These are phyloP conservation scores for Populus hybrid DNA, from an alignment of 441 rosid genomes.

Conservation along the genomic window DNA sequence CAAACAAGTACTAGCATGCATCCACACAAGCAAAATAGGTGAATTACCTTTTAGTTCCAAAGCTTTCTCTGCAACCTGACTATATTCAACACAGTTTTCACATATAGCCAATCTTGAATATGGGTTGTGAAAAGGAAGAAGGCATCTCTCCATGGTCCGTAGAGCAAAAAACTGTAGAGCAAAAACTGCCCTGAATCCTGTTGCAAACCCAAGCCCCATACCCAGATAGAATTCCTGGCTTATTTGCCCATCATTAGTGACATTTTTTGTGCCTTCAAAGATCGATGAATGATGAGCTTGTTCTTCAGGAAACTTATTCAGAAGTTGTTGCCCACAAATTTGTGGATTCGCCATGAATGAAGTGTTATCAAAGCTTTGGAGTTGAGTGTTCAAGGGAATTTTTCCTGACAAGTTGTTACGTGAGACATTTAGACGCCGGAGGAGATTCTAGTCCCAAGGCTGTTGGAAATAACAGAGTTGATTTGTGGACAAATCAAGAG, in stretches of 20 bases:
- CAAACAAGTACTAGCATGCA: background rate
- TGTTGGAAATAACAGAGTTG: background rate
- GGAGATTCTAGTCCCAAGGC: background rate
- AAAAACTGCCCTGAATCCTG: too few species aligned
- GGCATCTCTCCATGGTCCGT: slow-evolving; percentile 8
- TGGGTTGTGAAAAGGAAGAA: slow-evolving; percentile 4
- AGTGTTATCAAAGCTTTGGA: background rate
- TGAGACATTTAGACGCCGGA: slow-evolving; percentile 8
- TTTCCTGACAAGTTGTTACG: slow-evolving; percentile 14
- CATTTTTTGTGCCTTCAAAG: background rate
- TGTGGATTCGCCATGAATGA: slow-evolving; percentile 11
- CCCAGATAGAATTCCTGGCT: too few species aligned
- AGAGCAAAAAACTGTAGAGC: background rate
- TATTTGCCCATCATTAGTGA: background rate
- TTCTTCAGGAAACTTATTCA: background rate
- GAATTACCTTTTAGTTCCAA: background rate
- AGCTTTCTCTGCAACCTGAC: background rate
- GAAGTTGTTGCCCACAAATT: slow-evolving; percentile 19
- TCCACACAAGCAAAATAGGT: background rate
- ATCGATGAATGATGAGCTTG: background rate
- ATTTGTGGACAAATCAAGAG: slow-evolving; percentile 10
- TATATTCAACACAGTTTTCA: background rate
- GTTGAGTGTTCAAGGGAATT: slow-evolving; percentile 6
- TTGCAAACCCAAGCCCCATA: too few species aligned
- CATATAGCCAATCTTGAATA: background rate